A percentile compares a stretch with the other conserved stretches of the same genome.
These are phyloP conservation scores for Termitomyces sp. DNA, from an alignment of 768 basidiomycete genomes.

Conservation along the genomic window DNA sequence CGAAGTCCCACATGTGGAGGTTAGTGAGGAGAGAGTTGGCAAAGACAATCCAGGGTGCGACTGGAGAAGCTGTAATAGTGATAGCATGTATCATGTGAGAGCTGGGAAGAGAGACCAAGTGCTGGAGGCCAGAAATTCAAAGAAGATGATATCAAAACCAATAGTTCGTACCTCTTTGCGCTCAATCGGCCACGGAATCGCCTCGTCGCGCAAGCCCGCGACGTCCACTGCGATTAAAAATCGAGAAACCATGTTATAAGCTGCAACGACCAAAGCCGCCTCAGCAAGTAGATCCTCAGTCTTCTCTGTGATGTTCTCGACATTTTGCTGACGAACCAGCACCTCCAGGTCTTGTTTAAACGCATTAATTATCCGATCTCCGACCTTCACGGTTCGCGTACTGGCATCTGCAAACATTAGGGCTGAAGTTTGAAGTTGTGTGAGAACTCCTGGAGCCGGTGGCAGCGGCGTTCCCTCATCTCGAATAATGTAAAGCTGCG, in stretches of 20 bases:
- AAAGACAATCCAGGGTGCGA: conserved; percentile 47
- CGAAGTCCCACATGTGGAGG: conserved; percentile 40
- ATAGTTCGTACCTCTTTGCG: conserved; percentile 31
- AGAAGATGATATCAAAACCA: not conserved
- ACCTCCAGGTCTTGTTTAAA: conserved; percentile 34
- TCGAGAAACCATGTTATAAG: conserved; percentile 70
- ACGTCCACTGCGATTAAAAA: conserved; percentile 59
- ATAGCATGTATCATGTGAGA: conserved; percentile 35
- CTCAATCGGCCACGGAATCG: conserved; percentile 46
- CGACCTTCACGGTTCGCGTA: conserved; percentile 42
- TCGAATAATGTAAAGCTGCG: conserved; percentile 51
- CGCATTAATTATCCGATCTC: conserved; percentile 30
- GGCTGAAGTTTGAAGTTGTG: conserved; percentile 44
- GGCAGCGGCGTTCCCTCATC: conserved; percentile 38
- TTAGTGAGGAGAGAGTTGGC: conserved; percentile 47
- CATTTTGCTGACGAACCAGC: conserved; percentile 15
- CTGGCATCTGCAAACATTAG: conserved; percentile 56
- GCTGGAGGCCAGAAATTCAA: conserved; percentile 19
- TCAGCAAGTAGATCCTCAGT: conserved; percentile 49
- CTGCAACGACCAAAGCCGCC: conserved; percentile 43
- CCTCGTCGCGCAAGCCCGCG: conserved; percentile 40
- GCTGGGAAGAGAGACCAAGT: conserved; percentile 30
- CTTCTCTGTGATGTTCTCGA: conserved; percentile 20
- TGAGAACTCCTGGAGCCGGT: conserved; percentile 34
- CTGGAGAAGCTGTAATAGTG: conserved; percentile 31